These are phyloP conservation scores for Plantago coronopus DNA, from an alignment of 305 asterid genomes.

Conservation along the genomic window DNA sequence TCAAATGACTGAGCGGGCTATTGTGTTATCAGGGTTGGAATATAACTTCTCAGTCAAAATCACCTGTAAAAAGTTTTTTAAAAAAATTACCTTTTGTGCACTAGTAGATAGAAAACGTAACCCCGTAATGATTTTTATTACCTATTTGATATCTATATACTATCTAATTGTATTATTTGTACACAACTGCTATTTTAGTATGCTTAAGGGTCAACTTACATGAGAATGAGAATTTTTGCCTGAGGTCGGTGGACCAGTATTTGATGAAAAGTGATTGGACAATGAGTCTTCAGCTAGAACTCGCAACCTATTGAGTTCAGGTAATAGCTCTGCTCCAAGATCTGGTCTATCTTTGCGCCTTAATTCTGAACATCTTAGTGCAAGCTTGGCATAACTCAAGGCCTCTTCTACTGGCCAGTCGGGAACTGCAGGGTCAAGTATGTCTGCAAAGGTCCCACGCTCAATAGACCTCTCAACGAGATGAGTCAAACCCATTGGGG, in stretches of 20 bases:
- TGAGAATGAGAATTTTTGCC: conserved; percentile 33
- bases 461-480: conserved; percentile 72
- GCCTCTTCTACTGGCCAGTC: conserved; percentile 86
- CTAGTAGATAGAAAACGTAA: background rate
- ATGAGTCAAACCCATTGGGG: conserved; percentile 89
- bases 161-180: no score
- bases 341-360: conserved; percentile 83
- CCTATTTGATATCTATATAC: no score
- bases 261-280: conserved; percentile 32
- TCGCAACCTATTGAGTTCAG: conserved; percentile 61
- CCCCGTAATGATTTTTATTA: background rate
- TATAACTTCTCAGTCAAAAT: conserved; percentile 27
- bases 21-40: conserved; percentile 32
- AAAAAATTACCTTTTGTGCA: background rate
- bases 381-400: conserved; percentile 53
- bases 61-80: conserved; percentile 34
- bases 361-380: conserved; percentile 66
- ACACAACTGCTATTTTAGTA: no score
- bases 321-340: conserved; percentile 53
- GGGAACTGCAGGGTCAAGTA: conserved; percentile 65
- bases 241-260: conserved; percentile 26
- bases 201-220: conserved; percentile 28
- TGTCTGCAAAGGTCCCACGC: conserved; percentile 57
- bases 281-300: conserved; percentile 60
- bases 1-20: conserved; percentile 32